These are phyloP conservation scores for Colletotrichum tanaceti DNA, from an alignment of 2,329 filamentous ascomycete genomes.

Conservation along the genomic window DNA sequence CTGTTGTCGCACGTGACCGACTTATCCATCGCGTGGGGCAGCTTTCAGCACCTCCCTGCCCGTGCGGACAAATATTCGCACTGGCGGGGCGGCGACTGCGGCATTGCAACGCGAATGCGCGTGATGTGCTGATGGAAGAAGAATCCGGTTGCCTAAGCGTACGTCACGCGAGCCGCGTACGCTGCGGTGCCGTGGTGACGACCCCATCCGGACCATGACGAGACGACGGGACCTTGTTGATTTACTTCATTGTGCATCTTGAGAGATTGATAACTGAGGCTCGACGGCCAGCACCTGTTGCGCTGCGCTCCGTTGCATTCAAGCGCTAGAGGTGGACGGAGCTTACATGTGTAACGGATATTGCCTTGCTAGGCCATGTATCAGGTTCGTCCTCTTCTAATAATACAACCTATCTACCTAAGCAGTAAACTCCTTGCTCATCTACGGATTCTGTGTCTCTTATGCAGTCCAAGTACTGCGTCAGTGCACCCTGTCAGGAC, in stretches of 20 bases:
- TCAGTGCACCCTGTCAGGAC: constrained; percentile 13
- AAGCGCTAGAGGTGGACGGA: background rate
- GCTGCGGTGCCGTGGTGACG: background rate
- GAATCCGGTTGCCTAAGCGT: constrained; percentile 26
- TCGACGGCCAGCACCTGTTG: background rate
- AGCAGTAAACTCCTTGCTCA: background rate
- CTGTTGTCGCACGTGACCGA: constrained; percentile 25
- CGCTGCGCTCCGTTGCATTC: background rate
- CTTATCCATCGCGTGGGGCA: background rate
- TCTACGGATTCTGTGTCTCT: background rate
- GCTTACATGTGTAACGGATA: no score
- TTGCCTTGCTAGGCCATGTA: background rate
- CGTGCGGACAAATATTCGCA: background rate
- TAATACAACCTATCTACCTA: no score
- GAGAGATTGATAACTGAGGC: background rate
- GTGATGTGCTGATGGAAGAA: constrained; percentile 1
- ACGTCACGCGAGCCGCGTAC: constrained; percentile 33
- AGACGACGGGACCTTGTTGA: background rate
- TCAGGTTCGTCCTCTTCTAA: no score
- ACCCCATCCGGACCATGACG: background rate
- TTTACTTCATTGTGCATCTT: background rate
- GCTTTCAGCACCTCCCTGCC: constrained; percentile 9
- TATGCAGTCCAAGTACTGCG: constrained; percentile 3
- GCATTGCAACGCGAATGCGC: background rate
- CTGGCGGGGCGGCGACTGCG: no score